These are phyloP conservation scores for Emydomyces testavorans DNA, from an alignment of 2,329 filamentous ascomycete species.

Conservation along the genomic window DNA sequence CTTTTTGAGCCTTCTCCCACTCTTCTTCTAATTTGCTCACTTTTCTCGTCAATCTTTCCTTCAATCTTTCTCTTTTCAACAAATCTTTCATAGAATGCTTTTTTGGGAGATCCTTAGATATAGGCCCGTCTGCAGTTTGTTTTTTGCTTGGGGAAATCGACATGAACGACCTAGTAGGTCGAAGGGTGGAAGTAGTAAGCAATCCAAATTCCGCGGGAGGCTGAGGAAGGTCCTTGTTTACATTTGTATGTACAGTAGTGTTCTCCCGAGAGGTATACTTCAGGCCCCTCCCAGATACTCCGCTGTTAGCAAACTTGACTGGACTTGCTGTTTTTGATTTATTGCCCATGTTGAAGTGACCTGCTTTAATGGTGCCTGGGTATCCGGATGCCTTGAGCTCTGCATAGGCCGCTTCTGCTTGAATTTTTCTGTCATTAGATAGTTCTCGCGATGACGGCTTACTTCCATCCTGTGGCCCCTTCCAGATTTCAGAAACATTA, in stretches of 20 bases:
- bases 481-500: conserved; percentile 34
- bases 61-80: conserved; percentile 19
- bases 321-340: neutral
- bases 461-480: conserved; percentile 34
- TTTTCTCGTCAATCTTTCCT: conserved; percentile 45
- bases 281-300: neutral
- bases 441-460: conserved; percentile 25
- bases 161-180: conserved; percentile 4
- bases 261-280: neutral
- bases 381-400: conserved; percentile 45
- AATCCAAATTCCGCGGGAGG: conserved; percentile 1
- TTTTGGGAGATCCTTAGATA: conserved; percentile 1
- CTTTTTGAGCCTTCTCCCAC: conserved; percentile 43
- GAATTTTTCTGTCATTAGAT: conserved; percentile 4
- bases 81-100: conserved; percentile 32
- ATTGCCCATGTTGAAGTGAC: neutral
- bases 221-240: conserved; percentile 7
- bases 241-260: neutral
- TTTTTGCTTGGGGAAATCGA: conserved; percentile 5
- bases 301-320: neutral
- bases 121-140: neutral
- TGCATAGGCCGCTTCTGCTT: conserved; percentile 39
- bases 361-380: conserved; percentile 26
- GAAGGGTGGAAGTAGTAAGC: conserved; percentile 6
- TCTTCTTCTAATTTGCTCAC: conserved; percentile 51